Base-by-base conservation (phyloP, 2,329 filamentous ascomycete genomes). In the Sporothrix curviconia region DNA sequence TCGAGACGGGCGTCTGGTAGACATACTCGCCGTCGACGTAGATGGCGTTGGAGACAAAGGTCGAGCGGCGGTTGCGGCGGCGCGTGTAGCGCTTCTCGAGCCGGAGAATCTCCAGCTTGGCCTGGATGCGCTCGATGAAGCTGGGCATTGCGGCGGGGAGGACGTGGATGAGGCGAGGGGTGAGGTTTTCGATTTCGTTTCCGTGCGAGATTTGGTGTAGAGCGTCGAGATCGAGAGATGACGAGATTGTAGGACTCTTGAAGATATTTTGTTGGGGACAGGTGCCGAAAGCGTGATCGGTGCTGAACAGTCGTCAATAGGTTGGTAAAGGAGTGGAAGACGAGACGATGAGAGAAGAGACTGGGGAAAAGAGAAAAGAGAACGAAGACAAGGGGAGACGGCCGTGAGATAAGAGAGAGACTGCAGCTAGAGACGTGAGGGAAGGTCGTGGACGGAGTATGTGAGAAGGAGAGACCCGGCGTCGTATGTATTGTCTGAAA, bases 1-100 rank as follows among this genome's bases (percentile, higher is more conserved):
- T 84, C 54, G 76, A 76, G 71, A 73, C 79, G 62, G 82, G 81
- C 0, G 79, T 82, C 68, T 84, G 79, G 79, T 91, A 95, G 71
- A 96, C 79, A 76, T 96, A 96, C 77, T 96, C 92, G 73, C 92
- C 94, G 70, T 97, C 90, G 63, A 96, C 88, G 73, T 97, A 97
- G 70, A 89, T 82, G 30, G 91, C 92, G 67, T 90, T 91, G 68
- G 89, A 91, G 68, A 88, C 85, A 72, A 95, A 96, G 60, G 89
- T 94, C 56, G 86, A 92, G 71, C 92, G 90, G 66, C 92, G 89
- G 66, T 84, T 75, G 67, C 92, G 90, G 70, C 90, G 87, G 67
- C 88, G 88, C 53, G 92, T 95, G 78, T 97, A 97, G 66, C 90
- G 87, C 76, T 96, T 87, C 77, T 97, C 92, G 64, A 97, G 86